Base-by-base conservation (phyloP, 306 rosid species). In the Vicia faba region DNA sequence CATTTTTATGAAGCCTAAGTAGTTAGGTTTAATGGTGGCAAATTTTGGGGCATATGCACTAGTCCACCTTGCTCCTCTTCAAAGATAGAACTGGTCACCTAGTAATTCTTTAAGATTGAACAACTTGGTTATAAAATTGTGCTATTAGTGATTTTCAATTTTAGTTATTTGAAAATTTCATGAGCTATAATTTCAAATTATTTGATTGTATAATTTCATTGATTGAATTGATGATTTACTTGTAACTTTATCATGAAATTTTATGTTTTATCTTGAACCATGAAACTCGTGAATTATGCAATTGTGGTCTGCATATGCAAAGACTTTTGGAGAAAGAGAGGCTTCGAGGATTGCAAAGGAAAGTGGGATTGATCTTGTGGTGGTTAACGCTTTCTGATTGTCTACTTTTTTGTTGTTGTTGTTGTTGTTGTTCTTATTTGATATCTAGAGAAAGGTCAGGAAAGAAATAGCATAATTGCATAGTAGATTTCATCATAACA, bases 301-400 rank as follows among this genome's bases (percentile, higher is more conserved):
- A 95, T 72, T 92, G 8, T 86, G 96, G 98, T 92, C 89, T 74
- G 96, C 96, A 14, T 89, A 80, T 81, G 89, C 98, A 18, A 92
- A 89, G 83, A 87, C 96, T 0, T 0, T 73, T 14, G 95, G 83
- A 3, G 98, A 92, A 76, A 83, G 72, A 79, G 96, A 87, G 48
- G 96, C 93, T 9, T 92, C 96, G 96, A 80, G 67, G 54, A 45
- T 78, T 8, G 88, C 98, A 8, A 28, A 77, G 78, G 86, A 87
- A 61, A 70, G 48, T 38, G 89, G 81, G 12, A 66, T 83, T 72
- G 89, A 92, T 83, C 69, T 89, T 0, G 95, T 89, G 46, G 93
- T 89, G 59, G 96, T 92, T 66, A 86, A 84, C 60, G 92, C 92
- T 7, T 89, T 91, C 15, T 89, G n/a, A n/a, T n/a, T n/a, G n/a